Percentiles rank a stretch among this genome's conserved stretches.
phyloP scores from a whole-genome alignment of 495 filamentous ascomycete species.

The Aspergillus sclerotioniger region DNA sequence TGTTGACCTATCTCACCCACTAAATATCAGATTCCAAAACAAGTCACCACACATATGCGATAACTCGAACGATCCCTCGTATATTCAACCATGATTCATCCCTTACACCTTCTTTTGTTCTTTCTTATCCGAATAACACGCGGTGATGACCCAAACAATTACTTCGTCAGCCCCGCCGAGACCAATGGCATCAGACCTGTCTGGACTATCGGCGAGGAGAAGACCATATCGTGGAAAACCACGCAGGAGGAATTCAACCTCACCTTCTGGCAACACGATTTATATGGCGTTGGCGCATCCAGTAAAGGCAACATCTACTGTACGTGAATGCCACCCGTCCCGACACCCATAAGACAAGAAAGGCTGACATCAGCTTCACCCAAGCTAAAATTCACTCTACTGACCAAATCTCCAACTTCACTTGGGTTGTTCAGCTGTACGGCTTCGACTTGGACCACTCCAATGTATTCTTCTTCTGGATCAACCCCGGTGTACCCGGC shows the following conservation, averaged over 20 bases:
- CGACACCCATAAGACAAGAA: background rate
- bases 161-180: constrained; percentile 12
- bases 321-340: background rate
- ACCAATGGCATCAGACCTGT: constrained; percentile 11
- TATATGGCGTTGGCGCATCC: background rate
- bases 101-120: background rate
- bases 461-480: constrained; percentile 31
- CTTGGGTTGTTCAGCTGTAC: constrained; percentile 32
- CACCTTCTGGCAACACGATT: constrained; percentile 15
- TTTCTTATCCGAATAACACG: background rate
- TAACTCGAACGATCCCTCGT: background rate
- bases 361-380: background rate
- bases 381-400: constrained; percentile 11
- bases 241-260: constrained; percentile 11
- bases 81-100: constrained; percentile 1
- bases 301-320: constrained; percentile 13
- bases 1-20: too few relatives aligned
- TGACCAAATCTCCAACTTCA: constrained; percentile 19
- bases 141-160: constrained; percentile 5
- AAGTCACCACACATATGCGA: background rate
- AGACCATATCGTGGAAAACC: constrained; percentile 14
- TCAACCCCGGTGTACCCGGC: constrained; percentile 13
- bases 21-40: too few relatives aligned
- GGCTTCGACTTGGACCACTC: constrained; percentile 24
- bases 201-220: constrained; percentile 9